Conservation (phyloP, 331 rosid genomes). For the Malus hybrid region DNA sequence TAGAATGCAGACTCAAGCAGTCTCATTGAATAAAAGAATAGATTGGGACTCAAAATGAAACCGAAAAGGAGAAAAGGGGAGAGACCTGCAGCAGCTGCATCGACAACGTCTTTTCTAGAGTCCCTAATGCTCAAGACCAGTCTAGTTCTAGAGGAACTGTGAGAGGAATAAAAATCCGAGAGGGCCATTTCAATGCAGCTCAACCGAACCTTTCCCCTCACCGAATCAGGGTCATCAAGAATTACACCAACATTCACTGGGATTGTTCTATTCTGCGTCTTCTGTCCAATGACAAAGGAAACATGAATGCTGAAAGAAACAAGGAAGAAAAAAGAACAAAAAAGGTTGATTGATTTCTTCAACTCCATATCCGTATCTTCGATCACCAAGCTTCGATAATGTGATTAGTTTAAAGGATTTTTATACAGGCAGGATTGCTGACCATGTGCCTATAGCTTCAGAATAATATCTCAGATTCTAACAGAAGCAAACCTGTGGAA, state of each 20-base stretch:
- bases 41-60: neutral
- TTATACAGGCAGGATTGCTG: neutral
- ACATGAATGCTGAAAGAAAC: neutral
- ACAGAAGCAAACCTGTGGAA: neutral
- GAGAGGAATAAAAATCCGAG: conserved; percentile 23
- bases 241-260: conserved; percentile 32
- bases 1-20: neutral
- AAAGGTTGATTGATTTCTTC: neutral
- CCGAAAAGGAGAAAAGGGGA: neutral
- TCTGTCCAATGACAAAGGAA: neutral
- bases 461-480: neutral
- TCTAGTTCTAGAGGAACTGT: conserved; percentile 6
- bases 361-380: neutral
- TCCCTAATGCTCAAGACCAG: conserved; percentile 13
- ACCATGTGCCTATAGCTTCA: neutral
- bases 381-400: neutral
- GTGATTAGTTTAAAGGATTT: neutral
- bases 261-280: neutral
- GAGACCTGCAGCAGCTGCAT: conserved; percentile 36
- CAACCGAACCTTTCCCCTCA: conserved; percentile 15
- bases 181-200: conserved; percentile 27
- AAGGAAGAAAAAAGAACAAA: neutral
- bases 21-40: neutral
- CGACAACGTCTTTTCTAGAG: conserved; percentile 17
- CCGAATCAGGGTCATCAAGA: conserved; percentile 5